A percentile compares a stretch with the other conserved stretches of the same genome.
Conservation (phyloP, 345 rosid species). For the Aethionema arabicum region DNA sequence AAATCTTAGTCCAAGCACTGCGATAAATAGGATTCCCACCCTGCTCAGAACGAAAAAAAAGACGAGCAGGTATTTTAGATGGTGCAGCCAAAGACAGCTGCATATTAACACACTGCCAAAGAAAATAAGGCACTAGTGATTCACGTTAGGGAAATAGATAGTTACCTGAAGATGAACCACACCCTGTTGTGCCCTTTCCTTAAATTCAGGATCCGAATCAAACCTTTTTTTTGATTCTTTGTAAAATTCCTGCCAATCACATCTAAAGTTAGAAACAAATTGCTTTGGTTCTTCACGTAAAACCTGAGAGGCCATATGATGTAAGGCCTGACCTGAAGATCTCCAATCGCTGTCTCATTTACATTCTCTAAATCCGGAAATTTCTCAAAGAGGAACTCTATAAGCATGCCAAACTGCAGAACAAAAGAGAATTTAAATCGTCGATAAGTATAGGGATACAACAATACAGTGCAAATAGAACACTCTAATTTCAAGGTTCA, state of each 20-base stretch:
- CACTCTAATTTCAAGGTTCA: neutral
- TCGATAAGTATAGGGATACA: constrained; percentile 10
- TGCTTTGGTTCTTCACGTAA: constrained; percentile 20
- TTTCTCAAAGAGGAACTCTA: constrained; percentile 83
- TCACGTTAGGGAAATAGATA: neutral
- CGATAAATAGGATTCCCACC: constrained; percentile 79
- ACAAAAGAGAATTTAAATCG: constrained; percentile 11
- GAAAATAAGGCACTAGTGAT: constrained; percentile 6
- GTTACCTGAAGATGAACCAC: constrained; percentile 94
- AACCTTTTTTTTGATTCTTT: constrained; percentile 78
- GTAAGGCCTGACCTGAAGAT: constrained; percentile 70
- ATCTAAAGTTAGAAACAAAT: constrained; percentile 31
- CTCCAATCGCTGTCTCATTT: constrained; percentile 79
- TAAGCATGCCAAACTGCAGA: constrained; percentile 95
- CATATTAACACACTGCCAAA: constrained; percentile 5
- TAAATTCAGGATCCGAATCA: constrained; percentile 66
- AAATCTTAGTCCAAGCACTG: constrained; percentile 79
- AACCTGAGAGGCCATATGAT: constrained; percentile 21
- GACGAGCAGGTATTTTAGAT: constrained; percentile 13
- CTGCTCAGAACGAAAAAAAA: constrained; percentile 37
- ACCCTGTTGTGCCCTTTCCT: constrained; percentile 88
- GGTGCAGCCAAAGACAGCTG: constrained; percentile 9
- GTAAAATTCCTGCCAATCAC: constrained; percentile 61
- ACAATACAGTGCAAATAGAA: neutral
- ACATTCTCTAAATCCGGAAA: constrained; percentile 67